A percentile compares a stretch with the other conserved stretches of the same genome.
phyloP scores from a whole-genome alignment of 805 yeast species.

The Saturnispora besseyi region DNA sequence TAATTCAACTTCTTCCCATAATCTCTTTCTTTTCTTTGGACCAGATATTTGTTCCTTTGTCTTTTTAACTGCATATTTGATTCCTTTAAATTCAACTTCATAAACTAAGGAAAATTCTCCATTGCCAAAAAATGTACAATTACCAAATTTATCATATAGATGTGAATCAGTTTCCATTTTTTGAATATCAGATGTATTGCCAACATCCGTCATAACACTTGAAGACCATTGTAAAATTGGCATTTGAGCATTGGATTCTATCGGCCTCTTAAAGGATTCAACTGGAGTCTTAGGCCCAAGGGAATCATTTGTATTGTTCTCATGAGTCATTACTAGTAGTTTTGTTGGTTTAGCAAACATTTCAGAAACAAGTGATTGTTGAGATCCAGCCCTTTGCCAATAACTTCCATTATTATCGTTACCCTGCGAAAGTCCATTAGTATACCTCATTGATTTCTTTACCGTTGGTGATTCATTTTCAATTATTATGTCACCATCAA shows the following conservation, averaged over 20 bases:
- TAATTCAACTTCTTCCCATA: constrained; percentile 73
- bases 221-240: constrained; percentile 5
- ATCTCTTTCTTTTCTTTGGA: constrained; percentile 49
- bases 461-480: constrained; percentile 9
- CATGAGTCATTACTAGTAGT: background rate
- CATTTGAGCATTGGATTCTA: background rate
- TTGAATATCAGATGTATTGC: constrained; percentile 6
- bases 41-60: constrained; percentile 58
- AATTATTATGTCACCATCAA: background rate
- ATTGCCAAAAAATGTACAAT: constrained; percentile 62
- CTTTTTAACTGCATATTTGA: constrained; percentile 80
- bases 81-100: constrained; percentile 60
- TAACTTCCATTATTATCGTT: constrained; percentile 6
- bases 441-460: background rate
- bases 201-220: constrained; percentile 3
- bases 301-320: constrained; percentile 1
- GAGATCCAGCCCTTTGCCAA: constrained; percentile 20
- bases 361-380: constrained; percentile 8
- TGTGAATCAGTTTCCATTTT: constrained; percentile 30
- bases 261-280: constrained; percentile 9
- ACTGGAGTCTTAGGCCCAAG: constrained; percentile 15
- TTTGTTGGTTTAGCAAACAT: constrained; percentile 7
- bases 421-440: background rate
- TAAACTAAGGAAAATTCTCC: constrained; percentile 91
- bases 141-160: constrained; percentile 44